Percentiles rank a stretch among this genome's conserved stretches.
Conservation (phyloP, 371 early-diverging fungal species). For the Blastocladiella emersonii region DNA sequence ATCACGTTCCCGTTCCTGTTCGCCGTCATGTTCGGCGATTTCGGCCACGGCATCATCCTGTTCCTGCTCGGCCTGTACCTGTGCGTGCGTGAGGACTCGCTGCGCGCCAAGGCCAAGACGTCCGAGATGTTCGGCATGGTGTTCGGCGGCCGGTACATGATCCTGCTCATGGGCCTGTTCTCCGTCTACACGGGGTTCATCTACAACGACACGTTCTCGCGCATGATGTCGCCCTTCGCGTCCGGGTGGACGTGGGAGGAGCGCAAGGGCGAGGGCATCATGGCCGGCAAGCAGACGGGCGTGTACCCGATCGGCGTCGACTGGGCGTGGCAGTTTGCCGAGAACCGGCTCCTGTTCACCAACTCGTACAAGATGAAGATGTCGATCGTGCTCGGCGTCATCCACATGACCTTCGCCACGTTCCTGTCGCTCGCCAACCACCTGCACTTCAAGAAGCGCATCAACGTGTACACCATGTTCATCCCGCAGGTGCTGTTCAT, state of each 20-base stretch:
- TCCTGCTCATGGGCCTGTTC: slow-evolving; percentile 91
- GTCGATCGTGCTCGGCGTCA: slow-evolving; percentile 93
- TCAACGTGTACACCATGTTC: slow-evolving; percentile 72
- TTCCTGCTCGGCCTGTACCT: slow-evolving; percentile 61
- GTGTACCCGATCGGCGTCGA: slow-evolving; percentile 65
- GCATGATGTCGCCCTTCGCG: slow-evolving; percentile 56
- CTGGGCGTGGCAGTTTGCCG: slow-evolving; percentile 91
- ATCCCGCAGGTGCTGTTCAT: slow-evolving; percentile 94
- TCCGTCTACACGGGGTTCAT: slow-evolving; percentile 95
- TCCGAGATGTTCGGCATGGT: slow-evolving; percentile 72
- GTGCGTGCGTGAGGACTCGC: slow-evolving; percentile 63
- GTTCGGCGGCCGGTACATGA: slow-evolving; percentile 92
- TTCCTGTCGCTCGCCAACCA: slow-evolving; percentile 85
- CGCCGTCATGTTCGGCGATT: slow-evolving; percentile 99
- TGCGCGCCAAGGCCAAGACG: slow-evolving; percentile 44
- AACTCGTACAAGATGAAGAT: slow-evolving; percentile 99
- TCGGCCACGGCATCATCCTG: slow-evolving; percentile 93
- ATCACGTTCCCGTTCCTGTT: slow-evolving; percentile 99
- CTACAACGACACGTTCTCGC: slow-evolving; percentile 96
- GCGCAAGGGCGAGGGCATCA: neutral
- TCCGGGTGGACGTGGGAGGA: slow-evolving; percentile 61
- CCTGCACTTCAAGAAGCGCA: slow-evolving; percentile 63
- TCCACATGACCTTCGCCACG: slow-evolving; percentile 96
- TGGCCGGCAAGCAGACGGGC: slow-evolving; percentile 22
- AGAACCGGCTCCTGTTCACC: slow-evolving; percentile 83